Evolutionary conservation across 1,284 basidiomycete species (phyloP).

Genomic region (Ceratobasidium sp.): DNA sequence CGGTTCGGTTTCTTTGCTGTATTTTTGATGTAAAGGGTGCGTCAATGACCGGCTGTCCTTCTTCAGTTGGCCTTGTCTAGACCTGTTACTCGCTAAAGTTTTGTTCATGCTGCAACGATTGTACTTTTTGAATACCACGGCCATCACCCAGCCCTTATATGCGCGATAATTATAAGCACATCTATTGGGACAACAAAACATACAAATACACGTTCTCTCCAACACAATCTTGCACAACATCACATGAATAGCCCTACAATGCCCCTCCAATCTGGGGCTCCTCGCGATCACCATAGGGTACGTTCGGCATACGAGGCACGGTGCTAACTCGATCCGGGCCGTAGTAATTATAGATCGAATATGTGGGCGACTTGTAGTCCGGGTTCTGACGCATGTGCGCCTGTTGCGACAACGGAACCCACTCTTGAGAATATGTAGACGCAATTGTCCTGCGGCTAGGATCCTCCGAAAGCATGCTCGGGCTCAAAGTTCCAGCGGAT

Average conservation of each 20-base stretch:
- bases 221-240: slow-evolving; percentile 33
- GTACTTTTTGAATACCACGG: slow-evolving; percentile 27
- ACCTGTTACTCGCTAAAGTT: slow-evolving; percentile 30
- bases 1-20: slow-evolving; percentile 17
- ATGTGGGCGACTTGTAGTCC: slow-evolving; percentile 38
- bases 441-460: slow-evolving; percentile 28
- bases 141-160: not conserved
- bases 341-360: slow-evolving; percentile 39
- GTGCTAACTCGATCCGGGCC: slow-evolving; percentile 25
- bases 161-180: not conserved
- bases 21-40: slow-evolving; percentile 35
- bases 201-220: slow-evolving; percentile 26
- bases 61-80: slow-evolving; percentile 5
- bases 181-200: not conserved
- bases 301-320: slow-evolving; percentile 20
- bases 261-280: slow-evolving; percentile 33
- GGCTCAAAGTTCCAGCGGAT: slow-evolving; percentile 9
- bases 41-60: not conserved
- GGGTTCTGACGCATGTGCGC: slow-evolving; percentile 36
- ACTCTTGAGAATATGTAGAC: slow-evolving; percentile 37
- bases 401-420: slow-evolving; percentile 27
- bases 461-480: slow-evolving; percentile 16
- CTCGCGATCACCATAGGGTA: slow-evolving; percentile 8
- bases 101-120: slow-evolving; percentile 41
- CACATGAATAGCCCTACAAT: not conserved